Conservation (phyloP, 2,329 filamentous ascomycete species). For the Cladosporium oxysporum region DNA sequence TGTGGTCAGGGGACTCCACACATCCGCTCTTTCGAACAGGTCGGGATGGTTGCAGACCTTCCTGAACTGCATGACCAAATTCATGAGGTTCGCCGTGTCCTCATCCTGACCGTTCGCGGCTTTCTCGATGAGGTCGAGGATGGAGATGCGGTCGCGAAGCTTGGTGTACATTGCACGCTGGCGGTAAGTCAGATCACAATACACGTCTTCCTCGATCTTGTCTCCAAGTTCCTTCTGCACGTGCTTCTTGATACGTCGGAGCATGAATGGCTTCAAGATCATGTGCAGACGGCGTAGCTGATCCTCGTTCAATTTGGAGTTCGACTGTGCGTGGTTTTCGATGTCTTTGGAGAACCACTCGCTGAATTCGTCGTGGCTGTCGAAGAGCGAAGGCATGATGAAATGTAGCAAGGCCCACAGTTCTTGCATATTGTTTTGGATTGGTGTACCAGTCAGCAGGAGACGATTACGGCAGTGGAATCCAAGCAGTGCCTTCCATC, state of each 20-base stretch:
- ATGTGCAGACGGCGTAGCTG: conserved; percentile 96
- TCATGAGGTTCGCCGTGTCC: conserved; percentile 96
- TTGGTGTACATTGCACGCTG: conserved; percentile 93
- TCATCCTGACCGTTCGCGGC: conserved; percentile 90
- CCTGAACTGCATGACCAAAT: conserved; percentile 98
- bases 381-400: conserved; percentile 99
- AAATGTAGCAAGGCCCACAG: conserved; percentile 97
- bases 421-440: conserved; percentile 99
- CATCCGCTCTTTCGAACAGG: conserved; percentile 92
- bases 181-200: conserved; percentile 94
- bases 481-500: conserved; percentile 92
- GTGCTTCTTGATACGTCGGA: conserved; percentile 98
- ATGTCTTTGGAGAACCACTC: conserved; percentile 97
- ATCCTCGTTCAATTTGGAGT: conserved; percentile 98
- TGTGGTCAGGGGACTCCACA: conserved; percentile 79
- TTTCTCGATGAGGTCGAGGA: conserved; percentile 98
- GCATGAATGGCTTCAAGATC: conserved; percentile 99
- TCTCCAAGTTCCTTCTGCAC: conserved; percentile 98
- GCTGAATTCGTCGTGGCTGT: conserved; percentile 88
- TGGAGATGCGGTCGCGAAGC: conserved; percentile 93
- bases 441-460: conserved; percentile 91
- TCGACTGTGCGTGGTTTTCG: conserved; percentile 96
- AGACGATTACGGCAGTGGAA: conserved; percentile 96
- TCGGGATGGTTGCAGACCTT: conserved; percentile 99
- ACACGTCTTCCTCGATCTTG: conserved; percentile 96